These are phyloP conservation scores for Tylopilus sp. DNA, from an alignment of 1,284 basidiomycete genomes.

Conservation along the genomic window DNA sequence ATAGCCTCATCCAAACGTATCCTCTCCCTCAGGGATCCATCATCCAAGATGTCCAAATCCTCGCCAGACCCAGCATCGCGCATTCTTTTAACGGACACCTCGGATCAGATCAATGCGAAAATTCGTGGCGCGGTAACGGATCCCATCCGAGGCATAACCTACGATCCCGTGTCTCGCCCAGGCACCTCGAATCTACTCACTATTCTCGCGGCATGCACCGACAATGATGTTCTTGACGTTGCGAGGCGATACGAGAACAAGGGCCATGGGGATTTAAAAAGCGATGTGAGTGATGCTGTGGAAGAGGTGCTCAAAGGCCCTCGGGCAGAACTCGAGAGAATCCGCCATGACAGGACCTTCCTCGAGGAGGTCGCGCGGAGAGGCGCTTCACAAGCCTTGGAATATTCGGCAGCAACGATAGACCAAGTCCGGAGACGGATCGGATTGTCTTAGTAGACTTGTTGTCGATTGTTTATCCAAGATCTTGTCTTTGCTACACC, in stretches of 20 bases:
- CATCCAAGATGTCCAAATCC: constrained; percentile 94
- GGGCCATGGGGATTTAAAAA: constrained; percentile 69
- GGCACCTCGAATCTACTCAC: constrained; percentile 81
- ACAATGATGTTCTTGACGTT: constrained; percentile 45
- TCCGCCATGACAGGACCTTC: constrained; percentile 60
- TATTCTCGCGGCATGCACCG: constrained; percentile 69
- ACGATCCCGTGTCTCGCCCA: constrained; percentile 71
- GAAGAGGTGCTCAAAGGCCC: constrained; percentile 67
- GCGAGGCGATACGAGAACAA: constrained; percentile 51
- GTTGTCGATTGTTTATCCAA: constrained; percentile 20
- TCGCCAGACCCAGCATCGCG: constrained; percentile 75
- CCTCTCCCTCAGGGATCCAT: constrained; percentile 81
- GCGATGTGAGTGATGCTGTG: constrained; percentile 67
- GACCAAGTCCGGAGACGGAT: constrained; percentile 59
- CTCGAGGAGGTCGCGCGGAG: constrained; percentile 57
- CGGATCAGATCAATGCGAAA: constrained; percentile 61
- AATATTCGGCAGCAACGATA: constrained; percentile 56
- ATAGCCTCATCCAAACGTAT: constrained; percentile 73
- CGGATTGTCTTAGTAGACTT: constrained; percentile 47
- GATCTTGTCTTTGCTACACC: neutral
- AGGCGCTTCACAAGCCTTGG: constrained; percentile 64
- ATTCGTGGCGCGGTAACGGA: constrained; percentile 85
- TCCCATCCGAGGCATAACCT: constrained; percentile 66
- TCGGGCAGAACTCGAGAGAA: constrained; percentile 61
- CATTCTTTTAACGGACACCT: constrained; percentile 79